Base-by-base conservation (phyloP, 129 eudicot genomes). In the Tagetes patula region DNA sequence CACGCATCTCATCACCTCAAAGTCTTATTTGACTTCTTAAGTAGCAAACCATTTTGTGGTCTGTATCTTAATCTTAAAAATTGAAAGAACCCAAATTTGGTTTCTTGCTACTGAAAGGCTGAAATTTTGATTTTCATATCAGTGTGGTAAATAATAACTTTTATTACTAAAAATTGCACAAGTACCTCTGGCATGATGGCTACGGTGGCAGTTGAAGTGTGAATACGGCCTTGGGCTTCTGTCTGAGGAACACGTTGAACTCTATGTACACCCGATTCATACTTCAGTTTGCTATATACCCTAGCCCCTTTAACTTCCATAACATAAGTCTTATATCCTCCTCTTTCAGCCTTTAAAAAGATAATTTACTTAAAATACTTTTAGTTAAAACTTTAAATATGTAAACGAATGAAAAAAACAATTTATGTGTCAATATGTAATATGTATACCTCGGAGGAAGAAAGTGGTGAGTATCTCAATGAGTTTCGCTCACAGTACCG, bases 211-310 rank as follows among this genome's bases (percentile, higher is more conserved):
- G 99, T 95, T 78, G 99, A 95, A 71, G 99, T 95, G 83, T 95
- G 99, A 61, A 95, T 89, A 71, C 99, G 97, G 8, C 99, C 99
- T 82, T 95, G 99, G 76, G 97, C 73, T 88, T 95, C 99, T 59
- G 99, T 95, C 72, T 81, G 92, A 84, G 99, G 99, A 72, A 95
- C 99, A 48, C 99, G 99, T 70, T 95, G 99, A 65, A 95, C 99
- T 52, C 99, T 89, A 78, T 95, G 99, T 59, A 95, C 99, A 59
- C 99, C 99, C 47, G 99, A 95, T 83, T 95, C 99, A 36, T 86
- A 95, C 73, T 95, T 95, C 65, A 95, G 82, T 83, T 95, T 95
- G 91, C 99, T 95, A 75, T 95, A 95, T 55, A 95, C 99, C 39
- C 88, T 81, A 0, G 85, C 87, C 56, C 99, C 99, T 88, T 91